Evolutionary conservation across 495 filamentous ascomycete genomes (phyloP).

Genomic region (Aspergillus baeticus): DNA sequence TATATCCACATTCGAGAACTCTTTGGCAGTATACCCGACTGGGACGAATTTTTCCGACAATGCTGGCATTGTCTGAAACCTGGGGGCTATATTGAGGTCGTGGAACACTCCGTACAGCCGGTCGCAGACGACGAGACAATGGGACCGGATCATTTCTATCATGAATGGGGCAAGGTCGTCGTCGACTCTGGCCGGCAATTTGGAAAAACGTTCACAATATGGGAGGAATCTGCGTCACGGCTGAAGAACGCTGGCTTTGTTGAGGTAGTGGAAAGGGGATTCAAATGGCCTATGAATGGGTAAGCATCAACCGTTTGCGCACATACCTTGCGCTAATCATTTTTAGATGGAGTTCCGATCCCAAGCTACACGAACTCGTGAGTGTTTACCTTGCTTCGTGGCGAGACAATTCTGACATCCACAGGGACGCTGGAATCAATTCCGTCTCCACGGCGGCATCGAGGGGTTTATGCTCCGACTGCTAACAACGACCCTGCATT

Average conservation of each 20-base stretch:
- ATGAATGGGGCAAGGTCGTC: conserved; percentile 49
- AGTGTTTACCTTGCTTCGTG: background rate
- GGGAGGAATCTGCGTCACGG: conserved; percentile 37
- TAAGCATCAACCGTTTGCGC: background rate
- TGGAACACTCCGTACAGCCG: conserved; percentile 51
- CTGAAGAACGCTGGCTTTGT: conserved; percentile 52
- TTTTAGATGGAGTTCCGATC: conserved; percentile 65
- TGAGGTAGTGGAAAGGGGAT: conserved; percentile 56
- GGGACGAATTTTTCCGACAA: conserved; percentile 46
- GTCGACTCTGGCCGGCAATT: conserved; percentile 49
- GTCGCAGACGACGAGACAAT: conserved; percentile 51
- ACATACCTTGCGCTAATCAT: conserved; percentile 12
- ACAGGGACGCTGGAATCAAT: conserved; percentile 56
- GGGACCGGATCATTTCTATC: conserved; percentile 49
- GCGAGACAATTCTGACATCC: no score
- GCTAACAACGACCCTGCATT: conserved; percentile 53
- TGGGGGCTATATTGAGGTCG: conserved; percentile 66
- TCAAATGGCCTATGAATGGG: conserved; percentile 54
- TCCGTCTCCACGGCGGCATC: conserved; percentile 60
- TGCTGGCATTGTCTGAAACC: conserved; percentile 49
- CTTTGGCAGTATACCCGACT: conserved; percentile 59
- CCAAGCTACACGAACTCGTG: conserved; percentile 57
- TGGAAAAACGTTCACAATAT: conserved; percentile 49
- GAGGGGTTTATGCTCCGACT: conserved; percentile 58
- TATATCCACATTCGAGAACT: conserved; percentile 63